phyloP scores from a whole-genome alignment of 768 basidiomycete genomes.

The Hemileccinum impolitum region DNA sequence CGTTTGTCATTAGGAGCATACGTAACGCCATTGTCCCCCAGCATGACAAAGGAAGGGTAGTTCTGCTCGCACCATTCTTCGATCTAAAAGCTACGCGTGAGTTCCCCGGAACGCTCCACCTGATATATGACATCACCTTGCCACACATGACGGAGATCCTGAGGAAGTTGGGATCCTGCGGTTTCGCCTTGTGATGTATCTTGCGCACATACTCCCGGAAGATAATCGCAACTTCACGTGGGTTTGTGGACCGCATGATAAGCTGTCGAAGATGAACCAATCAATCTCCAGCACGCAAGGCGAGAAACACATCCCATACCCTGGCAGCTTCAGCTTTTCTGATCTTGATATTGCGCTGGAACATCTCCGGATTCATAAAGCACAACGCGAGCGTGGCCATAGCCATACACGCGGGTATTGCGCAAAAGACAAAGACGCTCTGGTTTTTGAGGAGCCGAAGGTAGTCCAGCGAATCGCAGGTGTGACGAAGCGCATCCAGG shows the following conservation, averaged over 20 bases:
- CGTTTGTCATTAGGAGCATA: slow-evolving; percentile 57
- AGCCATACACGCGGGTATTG: slow-evolving; percentile 93
- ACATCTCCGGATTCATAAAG: slow-evolving; percentile 89
- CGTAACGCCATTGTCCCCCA: slow-evolving; percentile 22
- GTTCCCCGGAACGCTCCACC: neutral
- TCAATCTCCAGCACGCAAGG: neutral
- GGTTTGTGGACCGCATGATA: slow-evolving; percentile 90
- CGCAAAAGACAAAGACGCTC: slow-evolving; percentile 92
- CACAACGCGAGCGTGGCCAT: slow-evolving; percentile 89
- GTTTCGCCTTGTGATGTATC: slow-evolving; percentile 78
- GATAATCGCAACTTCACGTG: slow-evolving; percentile 83
- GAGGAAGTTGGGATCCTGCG: slow-evolving; percentile 85
- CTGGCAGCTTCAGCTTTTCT: slow-evolving; percentile 84
- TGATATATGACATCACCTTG: slow-evolving; percentile 47
- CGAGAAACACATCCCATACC: slow-evolving; percentile 41
- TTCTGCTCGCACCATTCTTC: slow-evolving; percentile 93
- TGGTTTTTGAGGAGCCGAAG: slow-evolving; percentile 84
- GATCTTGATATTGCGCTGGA: slow-evolving; percentile 90
- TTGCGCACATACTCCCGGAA: slow-evolving; percentile 79
- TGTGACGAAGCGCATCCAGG: slow-evolving; percentile 81
- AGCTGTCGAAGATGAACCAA: slow-evolving; percentile 44
- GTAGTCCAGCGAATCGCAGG: slow-evolving; percentile 86
- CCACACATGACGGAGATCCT: slow-evolving; percentile 79
- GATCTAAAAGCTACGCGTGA: slow-evolving; percentile 47
- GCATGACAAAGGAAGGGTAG: slow-evolving; percentile 83